phyloP scores from a whole-genome alignment of 2,329 filamentous ascomycete species.

The Sclerotinia borealis region DNA sequence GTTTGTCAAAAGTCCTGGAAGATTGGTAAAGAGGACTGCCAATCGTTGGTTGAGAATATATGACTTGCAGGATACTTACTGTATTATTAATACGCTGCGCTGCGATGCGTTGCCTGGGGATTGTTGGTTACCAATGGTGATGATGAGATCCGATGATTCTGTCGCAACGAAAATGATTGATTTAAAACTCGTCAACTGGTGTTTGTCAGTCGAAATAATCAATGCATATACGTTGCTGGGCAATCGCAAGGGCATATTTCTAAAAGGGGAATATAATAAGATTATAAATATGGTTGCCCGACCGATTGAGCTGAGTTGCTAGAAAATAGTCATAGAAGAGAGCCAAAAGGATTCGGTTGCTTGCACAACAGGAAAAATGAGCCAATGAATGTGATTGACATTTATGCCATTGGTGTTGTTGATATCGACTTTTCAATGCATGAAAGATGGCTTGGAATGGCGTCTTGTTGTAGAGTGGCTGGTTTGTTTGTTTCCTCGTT shows the following conservation, averaged over 20 bases:
- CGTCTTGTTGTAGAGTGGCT: neutral
- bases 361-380: neutral
- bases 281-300: neutral
- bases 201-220: neutral
- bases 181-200: neutral
- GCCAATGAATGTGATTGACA: neutral
- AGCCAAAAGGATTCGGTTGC: neutral
- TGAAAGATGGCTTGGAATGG: constrained; percentile 3
- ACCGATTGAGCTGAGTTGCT: neutral
- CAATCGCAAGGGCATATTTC: neutral
- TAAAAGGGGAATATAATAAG: neutral
- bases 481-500: too few relatives aligned
- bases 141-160: constrained; percentile 4
- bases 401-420: neutral
- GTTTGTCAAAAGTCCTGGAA: neutral
- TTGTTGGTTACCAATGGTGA: constrained; percentile 10
- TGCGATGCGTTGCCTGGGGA: constrained; percentile 1
- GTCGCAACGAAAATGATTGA: neutral
- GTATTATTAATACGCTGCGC: neutral
- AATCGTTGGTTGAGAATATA: constrained; percentile 9
- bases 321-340: neutral
- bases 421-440: neutral
- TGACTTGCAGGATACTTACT: constrained; percentile 9
- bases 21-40: neutral
- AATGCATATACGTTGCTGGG: neutral